Base-by-base conservation (phyloP, 129 eudicot genomes). In the Centrapalus pauciflorus region DNA sequence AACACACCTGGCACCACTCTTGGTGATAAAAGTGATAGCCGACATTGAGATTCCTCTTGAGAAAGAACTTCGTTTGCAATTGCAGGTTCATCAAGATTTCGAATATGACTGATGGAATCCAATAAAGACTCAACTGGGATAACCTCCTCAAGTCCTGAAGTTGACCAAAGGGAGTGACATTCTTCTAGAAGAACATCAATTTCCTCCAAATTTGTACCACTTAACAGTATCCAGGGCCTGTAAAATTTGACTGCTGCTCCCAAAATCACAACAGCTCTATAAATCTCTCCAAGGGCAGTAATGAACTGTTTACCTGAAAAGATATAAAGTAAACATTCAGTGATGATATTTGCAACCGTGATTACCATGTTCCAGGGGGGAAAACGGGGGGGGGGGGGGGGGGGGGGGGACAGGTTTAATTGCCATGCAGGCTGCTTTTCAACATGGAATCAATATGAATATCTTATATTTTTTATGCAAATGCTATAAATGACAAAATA, bases 201-300 rank as follows among this genome's bases (percentile, higher is more conserved):
- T 43, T 32, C 63, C 41, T 69, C 33, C 8, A 66, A 61, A 51
- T 82, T 69, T 64, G 48, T 76, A 64, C 79, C 72, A 29, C 73
- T 70, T 38, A 76, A 70, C 30, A 80, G 51, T 16, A 75, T 74
- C 95, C 95, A 90, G 4, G 88, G 93, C 71, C 76, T 87, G 82
- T 70, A 90, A 49, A 87, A 62, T 57, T 74, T 80, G 52, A 78
- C 84, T 12, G 97, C 82, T 29, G 83, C 74, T 72, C 70, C 85
- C 72, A 90, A 79, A 25, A 87, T 69, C 48, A 77, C 54, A 10
- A 85, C 88, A 21, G 72, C 85, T 79, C 95, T 82, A 54, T 87
- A 87, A 65, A 90, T 78, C 76, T 87, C 95, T 65, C 95, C 97
- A 19, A 90, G 81, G 45, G 95, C 93, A 34, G 56, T 46, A 50